A percentile compares a stretch with the other conserved stretches of the same genome.
Conservation (phyloP, 768 basidiomycete species). For the Ramaria rubella region DNA sequence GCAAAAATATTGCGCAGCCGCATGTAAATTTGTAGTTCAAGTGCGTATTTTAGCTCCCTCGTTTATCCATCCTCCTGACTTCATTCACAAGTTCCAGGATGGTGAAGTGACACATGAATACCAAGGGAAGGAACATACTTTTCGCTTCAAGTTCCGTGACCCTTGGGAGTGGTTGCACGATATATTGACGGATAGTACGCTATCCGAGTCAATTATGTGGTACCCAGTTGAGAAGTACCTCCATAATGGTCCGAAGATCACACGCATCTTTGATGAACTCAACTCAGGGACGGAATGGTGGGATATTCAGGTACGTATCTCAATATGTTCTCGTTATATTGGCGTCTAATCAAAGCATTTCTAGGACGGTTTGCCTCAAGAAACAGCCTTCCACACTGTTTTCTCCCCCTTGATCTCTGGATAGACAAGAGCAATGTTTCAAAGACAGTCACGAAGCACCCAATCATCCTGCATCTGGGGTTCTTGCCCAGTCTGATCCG, state of each 20-base stretch:
- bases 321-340: constrained; percentile 5
- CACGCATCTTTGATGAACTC: constrained; percentile 23
- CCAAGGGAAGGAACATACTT: constrained; percentile 12
- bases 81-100: constrained; percentile 17
- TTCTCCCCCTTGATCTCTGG: constrained; percentile 26
- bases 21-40: constrained; percentile 17
- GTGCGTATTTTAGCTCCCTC: constrained; percentile 7
- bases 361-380: not conserved
- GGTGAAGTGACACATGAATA: constrained; percentile 15
- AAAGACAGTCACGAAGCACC: constrained; percentile 22
- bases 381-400: constrained; percentile 17
- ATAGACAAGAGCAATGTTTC: constrained; percentile 29
- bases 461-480: constrained; percentile 22
- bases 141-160: constrained; percentile 24
- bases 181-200: constrained; percentile 19
- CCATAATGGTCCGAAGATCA: constrained; percentile 14
- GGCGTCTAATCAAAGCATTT: not conserved
- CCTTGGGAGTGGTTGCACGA: constrained; percentile 24
- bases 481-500: constrained; percentile 24
- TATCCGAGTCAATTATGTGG: constrained; percentile 16
- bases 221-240: constrained; percentile 22
- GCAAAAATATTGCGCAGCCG: not conserved
- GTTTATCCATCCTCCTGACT: not conserved
- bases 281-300: constrained; percentile 27
- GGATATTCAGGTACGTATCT: constrained; percentile 24